Conservation (phyloP, 2,329 filamentous ascomycete species). For the Fusarium nodosum region DNA sequence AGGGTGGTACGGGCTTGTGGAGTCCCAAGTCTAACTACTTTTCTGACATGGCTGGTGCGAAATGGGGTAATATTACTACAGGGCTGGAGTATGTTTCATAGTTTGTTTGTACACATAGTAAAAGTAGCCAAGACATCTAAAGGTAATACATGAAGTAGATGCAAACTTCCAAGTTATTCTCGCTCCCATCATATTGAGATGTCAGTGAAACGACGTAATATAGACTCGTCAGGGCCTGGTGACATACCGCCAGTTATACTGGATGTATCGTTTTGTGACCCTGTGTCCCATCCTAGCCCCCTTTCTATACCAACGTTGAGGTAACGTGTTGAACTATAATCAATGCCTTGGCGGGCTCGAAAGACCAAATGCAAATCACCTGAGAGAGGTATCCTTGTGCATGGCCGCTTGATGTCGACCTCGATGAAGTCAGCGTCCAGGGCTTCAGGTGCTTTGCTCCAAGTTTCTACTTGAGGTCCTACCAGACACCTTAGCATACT, state of each 20-base stretch:
- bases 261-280: neutral
- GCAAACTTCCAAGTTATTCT: too few species aligned
- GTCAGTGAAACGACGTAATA: constrained; percentile 11
- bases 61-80: constrained; percentile 50
- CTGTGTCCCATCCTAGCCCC: neutral
- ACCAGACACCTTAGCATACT: constrained; percentile 1
- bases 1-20: constrained; percentile 58
- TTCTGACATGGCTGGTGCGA: constrained; percentile 49
- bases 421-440: neutral
- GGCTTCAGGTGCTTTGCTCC: neutral
- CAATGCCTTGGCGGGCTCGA: neutral
- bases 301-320: constrained; percentile 19
- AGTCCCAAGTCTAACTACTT: constrained; percentile 52
- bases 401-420: neutral
- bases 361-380: neutral
- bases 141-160: neutral
- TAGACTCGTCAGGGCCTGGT: neutral
- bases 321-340: neutral
- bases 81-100: constrained; percentile 39
- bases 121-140: neutral
- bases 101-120: neutral
- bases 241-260: neutral
- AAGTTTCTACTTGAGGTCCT: neutral
- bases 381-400: neutral
- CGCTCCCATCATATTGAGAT: neutral